A percentile compares a stretch with the other conserved stretches of the same genome.
These are phyloP conservation scores for Exserohilum turcica DNA, from an alignment of 2,329 filamentous ascomycete species.

Conservation along the genomic window DNA sequence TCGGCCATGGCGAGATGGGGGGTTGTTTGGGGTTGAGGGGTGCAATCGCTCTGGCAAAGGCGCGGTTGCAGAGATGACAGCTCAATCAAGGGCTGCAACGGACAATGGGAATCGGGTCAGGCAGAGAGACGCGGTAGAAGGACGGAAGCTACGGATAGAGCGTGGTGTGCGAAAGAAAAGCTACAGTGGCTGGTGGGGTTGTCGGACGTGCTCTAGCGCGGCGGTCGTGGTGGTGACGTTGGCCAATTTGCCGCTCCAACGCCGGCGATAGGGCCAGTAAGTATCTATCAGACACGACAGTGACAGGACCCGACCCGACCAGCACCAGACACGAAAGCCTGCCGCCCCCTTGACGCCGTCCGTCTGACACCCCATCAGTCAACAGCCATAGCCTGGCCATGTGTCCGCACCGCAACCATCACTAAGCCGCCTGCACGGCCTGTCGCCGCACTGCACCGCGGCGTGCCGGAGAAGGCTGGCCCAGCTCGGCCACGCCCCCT, in stretches of 20 bases:
- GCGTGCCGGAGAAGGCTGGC: conserved; percentile 33
- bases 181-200: conserved; percentile 43
- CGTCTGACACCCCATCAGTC: conserved; percentile 13
- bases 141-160: conserved; percentile 35
- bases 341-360: too few relatives aligned
- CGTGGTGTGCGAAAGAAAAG: conserved; percentile 38
- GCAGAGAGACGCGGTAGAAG: conserved; percentile 18
- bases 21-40: not conserved
- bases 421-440: conserved; percentile 40
- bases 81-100: conserved; percentile 30
- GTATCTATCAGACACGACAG: conserved; percentile 20
- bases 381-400: conserved; percentile 32
- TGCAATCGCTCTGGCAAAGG: conserved; percentile 27
- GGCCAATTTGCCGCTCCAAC: conserved; percentile 28
- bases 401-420: conserved; percentile 30
- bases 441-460: conserved; percentile 39
- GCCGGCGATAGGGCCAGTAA: conserved; percentile 25
- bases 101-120: conserved; percentile 9
- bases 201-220: conserved; percentile 35
- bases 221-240: conserved; percentile 40
- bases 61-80: conserved; percentile 25
- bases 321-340: too few relatives aligned
- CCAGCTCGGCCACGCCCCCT: conserved; percentile 33
- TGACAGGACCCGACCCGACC: too few relatives aligned
- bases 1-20: conserved; percentile 49